A percentile compares a stretch with the other conserved stretches of the same genome.
These are phyloP conservation scores for Boletus vinaceobasis DNA, from an alignment of 768 basidiomycete genomes.

Conservation along the genomic window DNA sequence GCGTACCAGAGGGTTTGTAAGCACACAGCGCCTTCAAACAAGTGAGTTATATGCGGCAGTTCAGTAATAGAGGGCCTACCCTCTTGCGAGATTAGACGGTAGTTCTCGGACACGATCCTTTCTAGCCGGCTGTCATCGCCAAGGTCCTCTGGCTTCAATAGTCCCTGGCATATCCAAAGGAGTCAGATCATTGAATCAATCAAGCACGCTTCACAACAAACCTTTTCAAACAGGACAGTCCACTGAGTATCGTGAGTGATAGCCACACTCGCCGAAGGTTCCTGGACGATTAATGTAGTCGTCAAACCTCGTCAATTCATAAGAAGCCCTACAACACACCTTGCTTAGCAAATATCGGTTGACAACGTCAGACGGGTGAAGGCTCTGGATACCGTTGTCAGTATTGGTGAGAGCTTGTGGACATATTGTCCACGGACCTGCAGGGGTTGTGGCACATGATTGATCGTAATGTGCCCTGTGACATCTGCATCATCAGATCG, in stretches of 20 bases:
- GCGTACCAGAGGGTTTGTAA: slow-evolving; percentile 4
- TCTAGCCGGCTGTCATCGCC: not conserved
- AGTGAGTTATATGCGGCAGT: not conserved
- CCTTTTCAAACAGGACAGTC: slow-evolving; percentile 10
- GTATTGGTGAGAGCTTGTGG: not conserved
- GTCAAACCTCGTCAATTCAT: not conserved
- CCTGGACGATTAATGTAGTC: not conserved
- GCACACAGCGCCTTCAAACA: not conserved
- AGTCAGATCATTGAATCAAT: not conserved
- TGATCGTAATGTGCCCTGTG: not conserved
- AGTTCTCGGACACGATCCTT: slow-evolving; percentile 3
- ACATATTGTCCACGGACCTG: not conserved
- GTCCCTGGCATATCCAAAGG: not conserved
- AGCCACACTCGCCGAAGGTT: slow-evolving; percentile 10
- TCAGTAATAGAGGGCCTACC: not conserved
- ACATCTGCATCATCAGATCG: not conserved
- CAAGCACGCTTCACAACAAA: not conserved
- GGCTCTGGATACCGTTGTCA: not conserved
- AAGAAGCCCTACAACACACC: not conserved
- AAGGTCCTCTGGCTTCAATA: slow-evolving; percentile 5
- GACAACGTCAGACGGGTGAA: slow-evolving; percentile 15
- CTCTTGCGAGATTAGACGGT: slow-evolving; percentile 3
- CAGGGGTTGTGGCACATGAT: not conserved
- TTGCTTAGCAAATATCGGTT: slow-evolving; percentile 12
- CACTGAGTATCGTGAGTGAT: slow-evolving; percentile 15